A percentile compares a stretch with the other conserved stretches of the same genome.
phyloP scores from a whole-genome alignment of 2,329 filamentous ascomycete species.

The Scedosporium aurantiacum region DNA sequence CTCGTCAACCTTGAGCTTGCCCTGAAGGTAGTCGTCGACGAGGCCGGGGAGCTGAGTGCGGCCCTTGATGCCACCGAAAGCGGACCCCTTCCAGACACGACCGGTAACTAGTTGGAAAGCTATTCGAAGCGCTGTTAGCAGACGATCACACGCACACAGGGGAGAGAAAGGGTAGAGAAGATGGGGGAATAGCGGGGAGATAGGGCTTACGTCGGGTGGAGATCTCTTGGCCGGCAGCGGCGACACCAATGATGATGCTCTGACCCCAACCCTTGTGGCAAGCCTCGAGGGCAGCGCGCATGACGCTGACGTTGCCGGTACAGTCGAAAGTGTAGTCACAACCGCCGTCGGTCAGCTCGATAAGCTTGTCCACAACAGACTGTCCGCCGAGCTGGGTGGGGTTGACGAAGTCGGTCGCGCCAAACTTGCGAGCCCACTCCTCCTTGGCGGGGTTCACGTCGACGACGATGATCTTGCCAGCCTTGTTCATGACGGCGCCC shows the following conservation, averaged over 20 bases:
- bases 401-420: conserved; percentile 95
- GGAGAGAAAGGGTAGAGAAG: conserved; percentile 7
- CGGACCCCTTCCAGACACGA: conserved; percentile 94
- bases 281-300: conserved; percentile 89
- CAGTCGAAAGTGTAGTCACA: conserved; percentile 99
- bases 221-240: conserved; percentile 92
- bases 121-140: conserved; percentile 24
- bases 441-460: conserved; percentile 82
- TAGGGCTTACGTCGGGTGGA: conserved; percentile 72
- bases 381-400: conserved; percentile 67
- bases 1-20: conserved; percentile 93
- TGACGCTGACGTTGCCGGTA: conserved; percentile 92
- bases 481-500: conserved; percentile 77
- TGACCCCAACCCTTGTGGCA: conserved; percentile 99
- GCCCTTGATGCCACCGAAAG: conserved; percentile 96
- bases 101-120: conserved; percentile 98
- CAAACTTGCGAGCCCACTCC: conserved; percentile 87
- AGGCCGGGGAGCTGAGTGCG: conserved; percentile 81
- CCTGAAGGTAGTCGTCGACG: conserved; percentile 79
- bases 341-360: conserved; percentile 96
- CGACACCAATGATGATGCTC: conserved; percentile 95
- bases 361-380: conserved; percentile 80
- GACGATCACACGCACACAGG: not conserved
- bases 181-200: not conserved
- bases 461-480: conserved; percentile 62